Evolutionary conservation across 2,329 filamentous ascomycete genomes (phyloP), one percentile per base, ranked within the genome.

Genomic region (Leptographium flavum): DNA sequence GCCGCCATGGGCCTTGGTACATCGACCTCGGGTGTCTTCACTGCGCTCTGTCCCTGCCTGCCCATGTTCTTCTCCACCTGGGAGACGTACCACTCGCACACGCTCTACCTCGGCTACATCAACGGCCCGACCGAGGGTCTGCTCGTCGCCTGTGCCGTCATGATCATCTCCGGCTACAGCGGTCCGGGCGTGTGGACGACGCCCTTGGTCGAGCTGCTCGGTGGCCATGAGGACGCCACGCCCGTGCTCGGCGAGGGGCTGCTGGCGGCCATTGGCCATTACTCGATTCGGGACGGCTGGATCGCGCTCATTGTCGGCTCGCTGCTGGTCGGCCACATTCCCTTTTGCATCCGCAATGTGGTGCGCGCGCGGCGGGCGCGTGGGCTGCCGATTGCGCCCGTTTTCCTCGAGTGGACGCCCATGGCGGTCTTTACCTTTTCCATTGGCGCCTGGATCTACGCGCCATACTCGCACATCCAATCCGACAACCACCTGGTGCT

Each of bases 21-120:
- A 4, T 86, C 84, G 17, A 81, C 79, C 51, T 78, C 86, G 19
- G 92, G 92, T 53, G 82, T 92, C 47, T 93, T 94, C 60, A 96
- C 92, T 1, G 87, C 88, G 2, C 69, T 98, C 37, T 79, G 90
- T 49, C 92, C 92, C 2, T 93, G 87, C 55, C 68, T 98, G 38
- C 86, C 92, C 49, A 98, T 98, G 92, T 98, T 94, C 71, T 95
- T 98, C 67, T 95, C 90, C 3, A 98, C 92, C 2, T 98, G 92
- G 92, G 92, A 98, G 66, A 98, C 92, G 1, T 98, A 95, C 62
- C 92, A 98, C 65, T 95, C 92, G 5, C 92, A 98, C 62, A 96
- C 92, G 0, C 70, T 98, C 6, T 98, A 94, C 63, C 78, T 98
- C 13, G 92, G 92, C 45, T 87, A 90, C 60, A 83, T 98, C 74